phyloP scores from a whole-genome alignment of 768 basidiomycete genomes.

The Cytidiella melzeri region DNA sequence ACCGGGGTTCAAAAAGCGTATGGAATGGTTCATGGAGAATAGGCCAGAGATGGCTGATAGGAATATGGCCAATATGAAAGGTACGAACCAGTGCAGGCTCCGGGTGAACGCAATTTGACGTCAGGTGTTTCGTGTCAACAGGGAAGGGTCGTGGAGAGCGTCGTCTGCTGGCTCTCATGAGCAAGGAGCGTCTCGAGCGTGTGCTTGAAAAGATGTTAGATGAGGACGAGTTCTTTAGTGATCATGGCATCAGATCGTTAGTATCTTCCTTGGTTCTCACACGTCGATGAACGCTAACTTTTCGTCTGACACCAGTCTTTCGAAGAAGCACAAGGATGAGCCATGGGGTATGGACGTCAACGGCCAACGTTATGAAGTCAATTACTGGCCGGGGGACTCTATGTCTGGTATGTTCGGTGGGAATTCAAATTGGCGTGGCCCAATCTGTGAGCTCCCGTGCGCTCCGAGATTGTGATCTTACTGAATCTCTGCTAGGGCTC shows the following conservation, averaged over 20 bases:
- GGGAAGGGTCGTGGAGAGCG: slow-evolving; percentile 78
- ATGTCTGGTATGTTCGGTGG: slow-evolving; percentile 97
- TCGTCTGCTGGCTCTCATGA: slow-evolving; percentile 81
- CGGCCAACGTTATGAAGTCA: slow-evolving; percentile 85
- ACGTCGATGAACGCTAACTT: not conserved
- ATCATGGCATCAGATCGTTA: slow-evolving; percentile 93
- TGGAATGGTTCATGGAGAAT: slow-evolving; percentile 98
- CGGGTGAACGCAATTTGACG: too few relatives aligned
- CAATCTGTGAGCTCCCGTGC: slow-evolving; percentile 54
- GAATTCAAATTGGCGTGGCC: slow-evolving; percentile 98
- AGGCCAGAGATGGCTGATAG: slow-evolving; percentile 79
- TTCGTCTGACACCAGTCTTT: slow-evolving; percentile 47
- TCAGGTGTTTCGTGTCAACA: too few relatives aligned
- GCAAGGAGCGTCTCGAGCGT: slow-evolving; percentile 81
- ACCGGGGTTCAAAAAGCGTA: slow-evolving; percentile 96
- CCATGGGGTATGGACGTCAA: slow-evolving; percentile 96
- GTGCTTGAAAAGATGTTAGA: slow-evolving; percentile 97
- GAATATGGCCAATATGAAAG: slow-evolving; percentile 96
- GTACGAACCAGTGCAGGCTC: too few relatives aligned
- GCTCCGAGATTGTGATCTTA: not conserved
- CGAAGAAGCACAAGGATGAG: slow-evolving; percentile 82
- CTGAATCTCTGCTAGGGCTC: slow-evolving; percentile 53
- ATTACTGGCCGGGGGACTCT: slow-evolving; percentile 98
- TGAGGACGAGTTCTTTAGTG: slow-evolving; percentile 93
- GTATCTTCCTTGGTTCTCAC: slow-evolving; percentile 30